A percentile compares a stretch with the other conserved stretches of the same genome.
phyloP scores from a whole-genome alignment of 1,139 yeast genomes.

The Diutina ranongensis region DNA sequence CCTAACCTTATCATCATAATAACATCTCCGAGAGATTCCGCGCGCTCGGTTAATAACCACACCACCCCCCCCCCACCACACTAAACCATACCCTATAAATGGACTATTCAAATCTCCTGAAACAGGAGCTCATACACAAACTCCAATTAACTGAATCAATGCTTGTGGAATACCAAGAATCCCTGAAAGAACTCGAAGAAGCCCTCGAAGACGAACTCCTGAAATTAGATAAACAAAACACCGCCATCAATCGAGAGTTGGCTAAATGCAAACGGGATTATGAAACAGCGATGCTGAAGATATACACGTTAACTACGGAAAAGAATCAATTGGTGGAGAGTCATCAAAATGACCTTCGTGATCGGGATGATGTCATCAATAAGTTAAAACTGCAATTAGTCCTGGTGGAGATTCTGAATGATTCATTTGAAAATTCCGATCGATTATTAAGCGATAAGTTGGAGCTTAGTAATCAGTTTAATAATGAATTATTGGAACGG shows the following conservation, averaged over 20 bases:
- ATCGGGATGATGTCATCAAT: constrained; percentile 9
- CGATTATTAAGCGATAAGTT: constrained; percentile 23
- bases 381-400: constrained; percentile 23
- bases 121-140: background rate
- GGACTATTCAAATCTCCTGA: constrained; percentile 4
- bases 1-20: background rate
- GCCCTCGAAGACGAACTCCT: constrained; percentile 34
- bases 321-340: constrained; percentile 13
- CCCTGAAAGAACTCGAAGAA: constrained; percentile 31
- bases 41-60: background rate
- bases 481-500: constrained; percentile 30
- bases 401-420: constrained; percentile 29
- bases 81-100: background rate
- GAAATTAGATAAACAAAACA: constrained; percentile 20
- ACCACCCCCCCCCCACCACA: background rate
- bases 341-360: constrained; percentile 14
- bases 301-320: constrained; percentile 10
- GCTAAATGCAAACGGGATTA: constrained; percentile 9
- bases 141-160: constrained; percentile 26
- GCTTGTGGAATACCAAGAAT: constrained; percentile 30
- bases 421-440: constrained; percentile 30
- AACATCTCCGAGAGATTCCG: background rate
- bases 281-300: constrained; percentile 10
- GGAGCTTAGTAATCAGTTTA: constrained; percentile 24
- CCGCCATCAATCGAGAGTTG: constrained; percentile 9